A percentile compares a stretch with the other conserved stretches of the same genome.
Evolutionary conservation across 768 basidiomycete species (phyloP).

Genomic region (Daedalea quercina): DNA sequence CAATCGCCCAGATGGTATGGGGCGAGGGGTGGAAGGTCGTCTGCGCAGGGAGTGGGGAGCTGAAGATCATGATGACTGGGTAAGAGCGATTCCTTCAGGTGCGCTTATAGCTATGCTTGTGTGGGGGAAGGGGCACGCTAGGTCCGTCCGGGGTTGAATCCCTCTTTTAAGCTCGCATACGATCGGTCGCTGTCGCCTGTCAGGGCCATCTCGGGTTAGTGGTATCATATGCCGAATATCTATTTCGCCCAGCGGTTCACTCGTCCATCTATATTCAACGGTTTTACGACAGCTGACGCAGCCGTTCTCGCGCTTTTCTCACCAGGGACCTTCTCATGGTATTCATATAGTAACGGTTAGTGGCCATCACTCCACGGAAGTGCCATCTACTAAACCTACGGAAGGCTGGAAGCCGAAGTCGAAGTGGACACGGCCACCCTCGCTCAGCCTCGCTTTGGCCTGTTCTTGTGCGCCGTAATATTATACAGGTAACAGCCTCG

Average conservation of each 20-base stretch:
- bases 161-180: background rate
- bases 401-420: background rate
- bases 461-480: no score
- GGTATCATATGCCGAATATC: background rate
- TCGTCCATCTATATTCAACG: background rate
- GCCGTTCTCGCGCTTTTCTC: background rate
- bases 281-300: background rate
- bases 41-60: conserved; percentile 1
- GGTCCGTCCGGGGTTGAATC: no score
- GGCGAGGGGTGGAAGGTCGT: background rate
- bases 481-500: no score
- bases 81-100: background rate
- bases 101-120: no score
- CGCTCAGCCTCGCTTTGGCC: no score
- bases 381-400: background rate
- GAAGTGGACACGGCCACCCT: no score
- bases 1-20: background rate
- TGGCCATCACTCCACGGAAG: background rate
- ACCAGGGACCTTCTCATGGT: background rate
- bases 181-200: background rate
- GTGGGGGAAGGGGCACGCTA: no score
- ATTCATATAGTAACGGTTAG: background rate
- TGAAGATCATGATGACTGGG: background rate
- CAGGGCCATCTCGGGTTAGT: background rate
- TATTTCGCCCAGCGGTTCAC: background rate